Evolutionary conservation across 139 green algal genomes (phyloP), one percentile per base, ranked within the genome.

Genomic region (Zygnema cylindricum): DNA sequence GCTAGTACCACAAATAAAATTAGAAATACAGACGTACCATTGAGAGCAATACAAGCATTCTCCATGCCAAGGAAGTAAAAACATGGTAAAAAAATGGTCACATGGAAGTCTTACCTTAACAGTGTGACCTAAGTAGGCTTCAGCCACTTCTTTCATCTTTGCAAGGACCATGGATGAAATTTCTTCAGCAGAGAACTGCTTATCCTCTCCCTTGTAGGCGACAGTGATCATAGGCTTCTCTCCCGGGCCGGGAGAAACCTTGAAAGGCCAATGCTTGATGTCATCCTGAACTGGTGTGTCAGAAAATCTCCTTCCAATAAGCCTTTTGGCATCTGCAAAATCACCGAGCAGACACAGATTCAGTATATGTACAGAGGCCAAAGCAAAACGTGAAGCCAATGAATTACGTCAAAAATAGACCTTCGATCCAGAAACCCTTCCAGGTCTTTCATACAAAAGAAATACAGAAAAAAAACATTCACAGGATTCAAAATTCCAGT

Each of bases 1-100:
- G n/a, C n/a, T n/a, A n/a, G n/a, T n/a, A n/a, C n/a, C n/a, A n/a
- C n/a, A n/a, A n/a, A n/a, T n/a, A n/a, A n/a, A n/a, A n/a, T n/a
- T n/a, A n/a, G n/a, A n/a, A n/a, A n/a, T n/a, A n/a, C n/a, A n/a
- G n/a, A n/a, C n/a, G n/a, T n/a, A n/a, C n/a, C n/a, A n/a, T 3
- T 88, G 86, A 21, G 93, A 95, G 87, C 98, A 96, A 71, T 99
- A 98, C 94, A 98, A 98, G 93, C 98, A 98, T 43, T 96, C 96
- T n/a, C n/a, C n/a, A n/a, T n/a, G n/a, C n/a, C n/a, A n/a, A n/a
- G n/a, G n/a, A n/a, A n/a, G n/a, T n/a, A n/a, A n/a, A n/a, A n/a
- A n/a, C n/a, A n/a, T n/a, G n/a, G n/a, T n/a, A n/a, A n/a, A n/a
- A n/a, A n/a, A n/a, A n/a, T n/a, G n/a, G n/a, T 81, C 73, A 81